phyloP scores from a whole-genome alignment of 106 monocot genomes.

The Platanthera zijinensis region DNA sequence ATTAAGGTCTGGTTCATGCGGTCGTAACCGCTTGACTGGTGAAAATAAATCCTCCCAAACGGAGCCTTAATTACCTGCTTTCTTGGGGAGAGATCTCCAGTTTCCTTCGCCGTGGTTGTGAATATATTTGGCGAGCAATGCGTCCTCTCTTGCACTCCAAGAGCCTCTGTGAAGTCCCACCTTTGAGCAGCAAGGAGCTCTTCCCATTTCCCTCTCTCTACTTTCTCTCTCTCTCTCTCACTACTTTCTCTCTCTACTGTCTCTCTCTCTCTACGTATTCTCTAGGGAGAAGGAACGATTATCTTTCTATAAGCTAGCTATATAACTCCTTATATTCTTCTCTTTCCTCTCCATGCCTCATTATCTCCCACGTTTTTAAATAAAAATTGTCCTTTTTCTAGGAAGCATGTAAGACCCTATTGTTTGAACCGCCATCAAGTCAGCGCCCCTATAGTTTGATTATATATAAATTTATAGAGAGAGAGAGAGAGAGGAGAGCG shows the following conservation, averaged over 20 bases:
- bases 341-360: neutral
- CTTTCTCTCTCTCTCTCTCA: neutral
- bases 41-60: no score
- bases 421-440: no score
- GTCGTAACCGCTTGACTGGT: no score
- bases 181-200: conserved; percentile 28
- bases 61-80: conserved; percentile 8
- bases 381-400: neutral
- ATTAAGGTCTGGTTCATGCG: no score
- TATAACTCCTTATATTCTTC: neutral
- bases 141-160: conserved; percentile 33
- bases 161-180: conserved; percentile 28
- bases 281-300: neutral
- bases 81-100: conserved; percentile 27
- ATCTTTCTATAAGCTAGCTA: neutral
- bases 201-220: conserved; percentile 13
- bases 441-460: no score
- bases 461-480: no score
- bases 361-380: neutral
- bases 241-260: neutral
- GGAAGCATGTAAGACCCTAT: neutral
- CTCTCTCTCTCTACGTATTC: neutral
- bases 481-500: no score
- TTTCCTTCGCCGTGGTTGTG: conserved; percentile 30
- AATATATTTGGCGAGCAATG: conserved; percentile 24